phyloP scores from a whole-genome alignment of 805 yeast species.

The Cyberlindnera nakhonratchasimensis region DNA sequence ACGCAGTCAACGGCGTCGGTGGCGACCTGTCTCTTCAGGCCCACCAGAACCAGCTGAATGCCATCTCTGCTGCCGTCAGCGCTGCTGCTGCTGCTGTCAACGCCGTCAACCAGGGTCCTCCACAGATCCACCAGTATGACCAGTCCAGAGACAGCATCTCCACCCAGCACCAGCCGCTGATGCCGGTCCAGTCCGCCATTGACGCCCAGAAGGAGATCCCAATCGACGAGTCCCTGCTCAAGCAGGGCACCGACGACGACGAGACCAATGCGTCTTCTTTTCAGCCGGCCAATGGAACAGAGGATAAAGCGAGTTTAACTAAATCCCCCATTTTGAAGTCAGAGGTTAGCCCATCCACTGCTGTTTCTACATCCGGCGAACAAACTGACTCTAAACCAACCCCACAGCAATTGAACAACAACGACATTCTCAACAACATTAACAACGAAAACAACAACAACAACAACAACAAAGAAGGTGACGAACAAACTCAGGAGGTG shows the following conservation, averaged over 20 bases:
- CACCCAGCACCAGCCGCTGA: constrained; percentile 13
- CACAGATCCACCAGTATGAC: constrained; percentile 23
- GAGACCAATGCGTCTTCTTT: constrained; percentile 8
- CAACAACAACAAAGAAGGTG: constrained; percentile 2
- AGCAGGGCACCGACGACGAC: constrained; percentile 12
- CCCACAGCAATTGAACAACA: constrained; percentile 11
- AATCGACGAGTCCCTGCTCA: constrained; percentile 20
- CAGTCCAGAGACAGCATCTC: constrained; percentile 12
- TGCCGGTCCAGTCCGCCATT: constrained; percentile 10
- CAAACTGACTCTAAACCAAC: constrained; percentile 19
- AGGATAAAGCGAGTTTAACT: constrained; percentile 17
- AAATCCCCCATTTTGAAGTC: constrained; percentile 23
- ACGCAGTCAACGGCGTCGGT: constrained; percentile 8
- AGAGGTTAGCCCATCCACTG: constrained; percentile 16
- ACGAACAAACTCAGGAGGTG: not conserved
- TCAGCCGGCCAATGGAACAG: constrained; percentile 4
- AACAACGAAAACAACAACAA: constrained; percentile 1
- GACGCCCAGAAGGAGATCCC: constrained; percentile 21
- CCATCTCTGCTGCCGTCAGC: constrained; percentile 10
- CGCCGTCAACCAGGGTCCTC: constrained; percentile 16
- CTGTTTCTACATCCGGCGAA: constrained; percentile 12
- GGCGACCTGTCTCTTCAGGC: not conserved
- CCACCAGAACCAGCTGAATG: constrained; percentile 14
- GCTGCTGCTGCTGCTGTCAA: constrained; percentile 13
- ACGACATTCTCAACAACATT: constrained; percentile 7